phyloP scores from a whole-genome alignment of 371 early-diverging fungal genomes.

The Mucor plumbeus region DNA sequence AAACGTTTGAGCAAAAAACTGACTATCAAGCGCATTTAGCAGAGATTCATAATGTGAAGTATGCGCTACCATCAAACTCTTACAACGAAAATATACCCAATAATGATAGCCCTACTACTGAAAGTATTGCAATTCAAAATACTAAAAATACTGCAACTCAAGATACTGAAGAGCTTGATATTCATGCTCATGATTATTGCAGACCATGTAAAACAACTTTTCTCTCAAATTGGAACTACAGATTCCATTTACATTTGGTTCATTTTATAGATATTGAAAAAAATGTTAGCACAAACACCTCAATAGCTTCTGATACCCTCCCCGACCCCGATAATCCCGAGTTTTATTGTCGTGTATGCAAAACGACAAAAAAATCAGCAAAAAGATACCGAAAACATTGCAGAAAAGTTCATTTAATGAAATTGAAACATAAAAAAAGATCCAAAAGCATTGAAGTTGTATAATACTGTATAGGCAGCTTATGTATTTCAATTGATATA shows the following conservation, averaged over 20 bases:
- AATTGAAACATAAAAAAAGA: neutral
- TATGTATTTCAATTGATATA: too few relatives aligned
- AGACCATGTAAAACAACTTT: neutral
- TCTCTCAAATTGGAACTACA: neutral
- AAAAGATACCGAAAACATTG: neutral
- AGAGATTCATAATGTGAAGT: neutral
- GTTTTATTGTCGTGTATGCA: slow-evolving; percentile 4
- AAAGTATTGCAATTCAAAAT: too few relatives aligned
- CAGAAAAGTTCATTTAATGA: neutral
- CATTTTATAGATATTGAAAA: neutral
- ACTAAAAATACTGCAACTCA: too few relatives aligned
- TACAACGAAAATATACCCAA: neutral
- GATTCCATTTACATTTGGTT: neutral
- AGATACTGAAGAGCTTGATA: neutral
- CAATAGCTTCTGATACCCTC: too few relatives aligned
- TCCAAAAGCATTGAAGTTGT: too few relatives aligned
- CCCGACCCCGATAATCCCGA: neutral
- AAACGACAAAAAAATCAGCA: neutral
- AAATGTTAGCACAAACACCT: neutral
- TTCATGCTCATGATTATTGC: neutral
- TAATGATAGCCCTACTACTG: too few relatives aligned
- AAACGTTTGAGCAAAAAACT: too few relatives aligned
- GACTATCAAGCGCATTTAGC: neutral
- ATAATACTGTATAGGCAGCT: too few relatives aligned
- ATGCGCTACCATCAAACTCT: neutral